These are phyloP conservation scores for Erucastrum elatum DNA, from an alignment of 345 rosid species.

Conservation along the genomic window DNA sequence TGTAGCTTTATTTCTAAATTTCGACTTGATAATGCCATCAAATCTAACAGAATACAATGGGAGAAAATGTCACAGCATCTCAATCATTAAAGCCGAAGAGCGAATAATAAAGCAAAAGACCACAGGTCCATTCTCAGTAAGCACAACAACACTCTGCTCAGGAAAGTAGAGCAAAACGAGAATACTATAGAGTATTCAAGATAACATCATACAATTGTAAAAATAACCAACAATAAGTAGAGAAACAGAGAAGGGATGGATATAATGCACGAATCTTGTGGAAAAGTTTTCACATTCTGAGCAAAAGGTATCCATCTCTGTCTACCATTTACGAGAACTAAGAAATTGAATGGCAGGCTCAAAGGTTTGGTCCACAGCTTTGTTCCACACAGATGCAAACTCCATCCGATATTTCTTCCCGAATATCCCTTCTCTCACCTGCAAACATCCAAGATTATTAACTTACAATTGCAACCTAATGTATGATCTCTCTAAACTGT, in stretches of 20 bases:
- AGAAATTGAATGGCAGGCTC: conserved; percentile 61
- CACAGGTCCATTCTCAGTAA: background rate
- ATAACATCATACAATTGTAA: background rate
- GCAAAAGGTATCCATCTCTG: background rate
- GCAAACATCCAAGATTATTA: conserved; percentile 16
- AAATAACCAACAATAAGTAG: background rate
- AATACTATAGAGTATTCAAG: conserved; percentile 8
- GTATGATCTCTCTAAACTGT: background rate
- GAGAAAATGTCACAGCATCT: background rate
- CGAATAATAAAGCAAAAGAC: background rate
- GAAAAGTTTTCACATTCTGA: background rate
- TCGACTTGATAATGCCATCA: background rate
- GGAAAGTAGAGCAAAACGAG: background rate
- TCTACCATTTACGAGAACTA: conserved; percentile 71
- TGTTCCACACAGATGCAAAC: conserved; percentile 72
- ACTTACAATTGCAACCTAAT: background rate
- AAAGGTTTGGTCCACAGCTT: conserved; percentile 75
- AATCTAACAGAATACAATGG: background rate
- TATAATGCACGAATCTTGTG: too few species aligned
- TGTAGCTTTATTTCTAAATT: background rate
- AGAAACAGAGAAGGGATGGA: background rate
- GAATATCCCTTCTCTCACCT: conserved; percentile 58
- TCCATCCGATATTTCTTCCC: conserved; percentile 60
- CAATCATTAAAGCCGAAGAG: background rate
- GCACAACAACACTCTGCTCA: conserved; percentile 4